A percentile compares a stretch with the other conserved stretches of the same genome.
Conservation (phyloP, 139 green algal species). For the Yamagishiella unicocca region DNA sequence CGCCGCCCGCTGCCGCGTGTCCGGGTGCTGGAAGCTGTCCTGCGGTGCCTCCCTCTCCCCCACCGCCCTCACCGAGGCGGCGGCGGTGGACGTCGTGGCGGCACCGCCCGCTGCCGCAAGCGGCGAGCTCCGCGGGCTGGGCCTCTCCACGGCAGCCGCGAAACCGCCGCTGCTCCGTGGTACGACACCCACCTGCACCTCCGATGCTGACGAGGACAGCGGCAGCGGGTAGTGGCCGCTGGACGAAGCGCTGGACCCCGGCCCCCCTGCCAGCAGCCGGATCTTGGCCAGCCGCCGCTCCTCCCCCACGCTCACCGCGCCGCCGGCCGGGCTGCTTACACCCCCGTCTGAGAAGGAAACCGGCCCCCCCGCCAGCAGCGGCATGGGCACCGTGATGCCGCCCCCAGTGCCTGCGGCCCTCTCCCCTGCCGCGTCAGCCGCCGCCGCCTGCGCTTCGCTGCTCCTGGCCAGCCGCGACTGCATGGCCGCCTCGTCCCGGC, state of each 20-base stretch:
- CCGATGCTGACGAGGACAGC: not conserved
- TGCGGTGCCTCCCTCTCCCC: too few species aligned
- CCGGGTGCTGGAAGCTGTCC: too few species aligned
- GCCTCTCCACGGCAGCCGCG: too few species aligned
- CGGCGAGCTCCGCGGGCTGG: too few species aligned
- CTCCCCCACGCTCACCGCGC: not conserved
- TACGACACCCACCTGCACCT: not conserved
- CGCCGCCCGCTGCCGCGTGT: not conserved
- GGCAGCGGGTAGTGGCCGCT: not conserved
- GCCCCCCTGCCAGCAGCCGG: slow-evolving; percentile 12
- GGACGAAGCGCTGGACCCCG: too few species aligned
- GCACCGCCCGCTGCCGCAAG: too few species aligned
- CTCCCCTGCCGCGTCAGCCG: not conserved
- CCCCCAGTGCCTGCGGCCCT: not conserved
- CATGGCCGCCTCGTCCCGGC: slow-evolving; percentile 70
- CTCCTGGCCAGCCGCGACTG: slow-evolving; percentile 33
- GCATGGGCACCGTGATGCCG: not conserved
- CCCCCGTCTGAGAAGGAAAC: too few species aligned
- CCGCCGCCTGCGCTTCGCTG: not conserved
- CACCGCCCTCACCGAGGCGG: too few species aligned
- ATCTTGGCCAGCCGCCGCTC: slow-evolving; percentile 30
- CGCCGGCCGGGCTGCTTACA: not conserved
- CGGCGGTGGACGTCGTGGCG: too few species aligned
- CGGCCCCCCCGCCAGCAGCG: not conserved
- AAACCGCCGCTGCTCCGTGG: not conserved